These are phyloP conservation scores for Nepenthes gracilis DNA, from an alignment of 148 eudicot species.

Conservation along the genomic window DNA sequence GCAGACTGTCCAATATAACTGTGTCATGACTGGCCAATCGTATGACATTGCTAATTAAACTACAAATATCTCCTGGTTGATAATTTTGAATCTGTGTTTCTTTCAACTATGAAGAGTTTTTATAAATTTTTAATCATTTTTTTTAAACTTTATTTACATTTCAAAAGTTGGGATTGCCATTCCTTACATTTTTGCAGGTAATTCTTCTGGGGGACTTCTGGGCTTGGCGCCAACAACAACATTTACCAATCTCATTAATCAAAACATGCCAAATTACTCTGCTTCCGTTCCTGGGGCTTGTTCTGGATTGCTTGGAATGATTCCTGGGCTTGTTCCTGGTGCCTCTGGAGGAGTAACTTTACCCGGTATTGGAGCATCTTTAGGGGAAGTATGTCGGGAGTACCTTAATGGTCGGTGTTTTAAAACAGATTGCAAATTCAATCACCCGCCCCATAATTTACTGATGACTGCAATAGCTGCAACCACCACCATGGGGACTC, in stretches of 20 bases:
- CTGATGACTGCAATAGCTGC: constrained; percentile 83
- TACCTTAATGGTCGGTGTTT: constrained; percentile 79
- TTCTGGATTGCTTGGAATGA: constrained; percentile 89
- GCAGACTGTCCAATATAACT: no score
- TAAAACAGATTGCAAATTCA: constrained; percentile 70
- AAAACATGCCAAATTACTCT: constrained; percentile 97
- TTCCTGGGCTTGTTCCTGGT: constrained; percentile 78
- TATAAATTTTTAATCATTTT: no score
- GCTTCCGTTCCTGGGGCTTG: constrained; percentile 91
- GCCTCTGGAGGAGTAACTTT: constrained; percentile 84
- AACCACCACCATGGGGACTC: constrained; percentile 71
- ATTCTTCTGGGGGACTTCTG: constrained; percentile 66
- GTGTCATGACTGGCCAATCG: no score
- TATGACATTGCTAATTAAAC: no score
- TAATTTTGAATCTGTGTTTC: no score
- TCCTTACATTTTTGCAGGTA: constrained; percentile 31
- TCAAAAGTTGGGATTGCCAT: no score
- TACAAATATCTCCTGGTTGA: no score
- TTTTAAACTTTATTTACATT: no score
- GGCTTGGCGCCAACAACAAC: constrained; percentile 64
- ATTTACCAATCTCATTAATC: constrained; percentile 72
- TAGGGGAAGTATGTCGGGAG: constrained; percentile 88
- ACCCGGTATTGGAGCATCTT: constrained; percentile 88
- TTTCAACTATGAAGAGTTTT: no score
- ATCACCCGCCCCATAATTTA: constrained; percentile 78